phyloP scores from a whole-genome alignment of 2,329 filamentous ascomycete genomes.

The Alternaria ventricosa region DNA sequence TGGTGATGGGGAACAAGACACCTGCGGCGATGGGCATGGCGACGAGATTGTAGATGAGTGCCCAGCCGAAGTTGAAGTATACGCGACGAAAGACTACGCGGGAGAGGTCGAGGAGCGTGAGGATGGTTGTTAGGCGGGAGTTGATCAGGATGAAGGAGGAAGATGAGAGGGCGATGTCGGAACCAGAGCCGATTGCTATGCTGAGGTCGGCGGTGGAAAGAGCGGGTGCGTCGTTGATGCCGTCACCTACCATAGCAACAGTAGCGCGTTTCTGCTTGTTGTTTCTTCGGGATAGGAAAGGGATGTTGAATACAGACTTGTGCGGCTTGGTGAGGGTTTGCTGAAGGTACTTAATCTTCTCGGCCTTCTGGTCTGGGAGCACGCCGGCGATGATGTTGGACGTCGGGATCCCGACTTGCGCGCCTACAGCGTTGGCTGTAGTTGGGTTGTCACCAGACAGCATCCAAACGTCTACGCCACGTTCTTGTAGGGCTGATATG shows the following conservation, averaged over 20 bases:
- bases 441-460: conserved; percentile 87
- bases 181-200: conserved; percentile 81
- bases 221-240: conserved; percentile 85
- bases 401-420: conserved; percentile 73
- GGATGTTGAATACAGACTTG: conserved; percentile 23
- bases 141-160: conserved; percentile 82
- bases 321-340: conserved; percentile 35
- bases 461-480: conserved; percentile 83
- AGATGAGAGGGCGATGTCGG: conserved; percentile 81
- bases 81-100: conserved; percentile 76
- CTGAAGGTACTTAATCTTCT: conserved; percentile 65
- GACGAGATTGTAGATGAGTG: conserved; percentile 78
- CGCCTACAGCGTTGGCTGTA: conserved; percentile 82
- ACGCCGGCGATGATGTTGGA: conserved; percentile 85
- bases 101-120: conserved; percentile 76
- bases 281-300: conserved; percentile 14
- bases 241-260: conserved; percentile 85
- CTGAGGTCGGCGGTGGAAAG: conserved; percentile 81
- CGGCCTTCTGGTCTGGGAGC: conserved; percentile 81
- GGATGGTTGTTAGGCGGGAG: conserved; percentile 71
- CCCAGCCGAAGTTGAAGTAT: conserved; percentile 86
- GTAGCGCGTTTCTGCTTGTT: conserved; percentile 54
- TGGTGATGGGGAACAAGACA: conserved; percentile 70
- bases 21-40: conserved; percentile 84
- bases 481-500: conserved; percentile 67